phyloP scores from a whole-genome alignment of 495 filamentous ascomycete species.

The Parachaetomium inaequale region DNA sequence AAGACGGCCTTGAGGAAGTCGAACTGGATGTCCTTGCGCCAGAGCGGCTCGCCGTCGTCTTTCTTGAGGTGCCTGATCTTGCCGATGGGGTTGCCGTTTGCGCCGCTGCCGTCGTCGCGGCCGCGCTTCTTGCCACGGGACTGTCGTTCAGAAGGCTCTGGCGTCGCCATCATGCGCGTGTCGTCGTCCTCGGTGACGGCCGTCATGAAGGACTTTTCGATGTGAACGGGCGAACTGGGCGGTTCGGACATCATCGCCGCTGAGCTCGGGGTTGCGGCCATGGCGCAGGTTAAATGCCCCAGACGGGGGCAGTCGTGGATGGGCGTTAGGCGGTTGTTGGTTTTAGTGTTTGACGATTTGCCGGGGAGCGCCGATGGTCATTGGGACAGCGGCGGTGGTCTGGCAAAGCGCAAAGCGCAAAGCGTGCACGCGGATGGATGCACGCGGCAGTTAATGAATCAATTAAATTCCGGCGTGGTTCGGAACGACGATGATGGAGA shows the following conservation, averaged over 20 bases:
- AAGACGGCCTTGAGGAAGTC: constrained; percentile 92
- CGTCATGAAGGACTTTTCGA: constrained; percentile 37
- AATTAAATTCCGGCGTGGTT: constrained; percentile 7
- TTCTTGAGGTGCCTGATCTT: constrained; percentile 97
- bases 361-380: neutral
- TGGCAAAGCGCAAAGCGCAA: neutral
- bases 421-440: neutral
- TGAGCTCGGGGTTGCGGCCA: constrained; percentile 36
- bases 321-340: neutral
- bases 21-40: constrained; percentile 96
- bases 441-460: neutral
- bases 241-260: constrained; percentile 28
- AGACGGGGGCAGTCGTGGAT: neutral
- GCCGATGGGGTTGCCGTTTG: constrained; percentile 56
- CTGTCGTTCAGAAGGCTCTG: constrained; percentile 33
- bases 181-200: constrained; percentile 34
- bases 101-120: constrained; percentile 34
- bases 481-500: neutral
- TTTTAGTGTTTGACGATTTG: neutral
- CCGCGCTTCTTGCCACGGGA: constrained; percentile 34
- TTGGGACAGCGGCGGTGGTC: neutral
- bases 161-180: constrained; percentile 33
- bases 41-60: constrained; percentile 92
- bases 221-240: constrained; percentile 32
- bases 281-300: constrained; percentile 17